Conservation (phyloP, 1,284 basidiomycete species). For the Ustilago sp. region DNA sequence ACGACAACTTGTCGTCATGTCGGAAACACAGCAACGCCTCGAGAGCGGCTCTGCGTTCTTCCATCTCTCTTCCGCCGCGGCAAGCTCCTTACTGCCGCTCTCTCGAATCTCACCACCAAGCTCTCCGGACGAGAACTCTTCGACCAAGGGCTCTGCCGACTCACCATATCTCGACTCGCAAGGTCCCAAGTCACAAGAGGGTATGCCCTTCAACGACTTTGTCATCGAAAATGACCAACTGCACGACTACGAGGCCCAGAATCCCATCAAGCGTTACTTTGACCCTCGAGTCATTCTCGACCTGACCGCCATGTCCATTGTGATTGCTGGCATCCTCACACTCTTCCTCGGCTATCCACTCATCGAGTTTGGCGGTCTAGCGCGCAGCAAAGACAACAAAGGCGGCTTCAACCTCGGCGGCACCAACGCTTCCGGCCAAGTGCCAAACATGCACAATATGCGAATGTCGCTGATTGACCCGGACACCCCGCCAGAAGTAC, state of each 20-base stretch:
- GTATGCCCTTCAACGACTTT: slow-evolving; percentile 49
- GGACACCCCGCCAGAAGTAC: slow-evolving; percentile 67
- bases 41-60: slow-evolving; percentile 19
- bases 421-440: slow-evolving; percentile 59
- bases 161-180: slow-evolving; percentile 44
- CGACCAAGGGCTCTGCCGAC: slow-evolving; percentile 20
- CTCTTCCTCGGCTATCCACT: slow-evolving; percentile 86
- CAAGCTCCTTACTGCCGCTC: slow-evolving; percentile 5
- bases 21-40: slow-evolving; percentile 13
- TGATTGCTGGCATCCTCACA: slow-evolving; percentile 72
- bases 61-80: background rate
- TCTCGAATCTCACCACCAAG: slow-evolving; percentile 23
- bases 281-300: slow-evolving; percentile 38
- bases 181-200: slow-evolving; percentile 13
- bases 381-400: slow-evolving; percentile 18
- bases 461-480: slow-evolving; percentile 66
- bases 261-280: slow-evolving; percentile 23
- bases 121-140: slow-evolving; percentile 18
- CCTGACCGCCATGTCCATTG: slow-evolving; percentile 68
- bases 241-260: slow-evolving; percentile 47
- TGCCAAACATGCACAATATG: slow-evolving; percentile 47
- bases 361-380: slow-evolving; percentile 66
- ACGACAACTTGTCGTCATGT: slow-evolving; percentile 11
- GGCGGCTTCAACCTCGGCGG: slow-evolving; percentile 54
- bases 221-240: slow-evolving; percentile 54